Conservation (phyloP, 169 alveolate genomes). For the Cryptosporidium viatorum region DNA sequence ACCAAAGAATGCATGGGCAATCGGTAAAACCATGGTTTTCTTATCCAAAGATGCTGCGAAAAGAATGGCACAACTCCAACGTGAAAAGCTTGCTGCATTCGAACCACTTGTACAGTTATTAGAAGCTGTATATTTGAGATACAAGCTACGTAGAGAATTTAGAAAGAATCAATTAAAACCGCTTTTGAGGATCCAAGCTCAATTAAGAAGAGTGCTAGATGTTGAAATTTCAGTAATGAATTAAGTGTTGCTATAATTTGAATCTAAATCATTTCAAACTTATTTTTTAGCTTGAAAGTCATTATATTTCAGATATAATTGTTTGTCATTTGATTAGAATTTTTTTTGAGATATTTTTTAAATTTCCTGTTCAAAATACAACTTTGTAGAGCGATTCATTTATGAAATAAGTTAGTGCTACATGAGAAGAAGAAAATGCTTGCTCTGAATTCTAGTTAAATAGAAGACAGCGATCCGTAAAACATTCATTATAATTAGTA, state of each 20-base stretch:
- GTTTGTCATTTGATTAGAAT: constrained; percentile 7
- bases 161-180: constrained; percentile 78
- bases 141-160: constrained; percentile 77
- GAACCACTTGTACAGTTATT: constrained; percentile 87
- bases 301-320: constrained; percentile 19
- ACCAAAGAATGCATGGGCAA: constrained; percentile 77
- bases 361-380: neutral
- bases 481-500: neutral
- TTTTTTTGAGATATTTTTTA: no score
- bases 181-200: constrained; percentile 90
- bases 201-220: constrained; percentile 81
- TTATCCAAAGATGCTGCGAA: constrained; percentile 89
- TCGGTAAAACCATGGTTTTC: constrained; percentile 92
- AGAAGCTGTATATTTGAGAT: constrained; percentile 85
- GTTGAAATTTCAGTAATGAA: constrained; percentile 49
- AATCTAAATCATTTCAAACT: neutral
- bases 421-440: no score
- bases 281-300: constrained; percentile 11
- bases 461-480: neutral
- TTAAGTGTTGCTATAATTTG: neutral
- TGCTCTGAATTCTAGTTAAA: neutral
- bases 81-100: constrained; percentile 90
- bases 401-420: neutral
- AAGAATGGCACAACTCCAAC: constrained; percentile 85
- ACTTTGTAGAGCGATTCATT: no score